These are phyloP conservation scores for Fagopyrum tataricum DNA, from an alignment of 148 eudicot genomes.

Conservation along the genomic window DNA sequence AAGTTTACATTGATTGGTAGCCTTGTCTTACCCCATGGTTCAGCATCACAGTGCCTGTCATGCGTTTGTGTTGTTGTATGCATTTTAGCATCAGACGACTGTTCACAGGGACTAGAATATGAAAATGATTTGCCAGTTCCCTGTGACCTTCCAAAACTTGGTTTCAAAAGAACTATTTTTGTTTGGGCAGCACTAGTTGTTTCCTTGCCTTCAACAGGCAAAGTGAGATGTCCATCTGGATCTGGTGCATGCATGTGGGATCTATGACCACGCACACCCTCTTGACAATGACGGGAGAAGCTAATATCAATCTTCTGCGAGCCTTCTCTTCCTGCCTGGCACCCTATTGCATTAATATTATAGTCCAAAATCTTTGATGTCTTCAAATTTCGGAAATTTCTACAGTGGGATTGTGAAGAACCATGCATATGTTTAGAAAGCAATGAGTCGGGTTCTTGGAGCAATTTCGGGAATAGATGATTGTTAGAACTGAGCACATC, in stretches of 20 bases:
- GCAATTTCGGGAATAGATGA: conserved; percentile 53
- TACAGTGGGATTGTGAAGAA: conserved; percentile 27
- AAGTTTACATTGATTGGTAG: conserved; percentile 21
- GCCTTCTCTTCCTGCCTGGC: conserved; percentile 35
- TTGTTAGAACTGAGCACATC: conserved; percentile 51
- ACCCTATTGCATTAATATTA: conserved; percentile 39
- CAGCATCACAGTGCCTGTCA: conserved; percentile 17
- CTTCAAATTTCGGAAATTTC: conserved; percentile 32
- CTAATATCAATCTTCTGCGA: conserved; percentile 31
- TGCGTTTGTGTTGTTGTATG: conserved; percentile 12
- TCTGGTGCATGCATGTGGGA: conserved; percentile 20
- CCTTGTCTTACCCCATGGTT: conserved; percentile 19
- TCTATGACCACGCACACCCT: conserved; percentile 29
- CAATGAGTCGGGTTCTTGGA: conserved; percentile 60
- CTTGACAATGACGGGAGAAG: conserved; percentile 27
- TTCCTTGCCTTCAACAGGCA: conserved; percentile 23
- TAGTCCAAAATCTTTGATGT: conserved; percentile 32
- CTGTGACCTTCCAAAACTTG: conserved; percentile 46
- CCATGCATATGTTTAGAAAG: conserved; percentile 54
- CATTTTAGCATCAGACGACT: conserved; percentile 21
- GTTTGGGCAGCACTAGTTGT: conserved; percentile 29
- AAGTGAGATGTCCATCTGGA: conserved; percentile 22
- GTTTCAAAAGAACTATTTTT: conserved; percentile 88
- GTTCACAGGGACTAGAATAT: conserved; percentile 19
- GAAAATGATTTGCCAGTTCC: conserved; percentile 30